phyloP scores from a whole-genome alignment of 2,329 filamentous ascomycete genomes.

The Penicillium sp. region DNA sequence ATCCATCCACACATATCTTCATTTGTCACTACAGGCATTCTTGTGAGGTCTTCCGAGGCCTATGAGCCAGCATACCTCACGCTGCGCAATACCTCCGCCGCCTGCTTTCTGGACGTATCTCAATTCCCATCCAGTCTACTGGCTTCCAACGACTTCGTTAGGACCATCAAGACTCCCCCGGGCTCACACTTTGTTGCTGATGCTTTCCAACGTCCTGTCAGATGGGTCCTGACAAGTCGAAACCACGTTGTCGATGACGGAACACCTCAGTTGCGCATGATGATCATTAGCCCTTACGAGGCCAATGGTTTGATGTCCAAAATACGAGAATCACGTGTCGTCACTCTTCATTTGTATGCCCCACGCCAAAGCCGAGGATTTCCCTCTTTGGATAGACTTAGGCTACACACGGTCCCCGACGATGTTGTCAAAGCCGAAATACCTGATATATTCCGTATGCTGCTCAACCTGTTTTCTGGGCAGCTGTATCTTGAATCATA shows the following conservation, averaged over 20 bases:
- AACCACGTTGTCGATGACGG: background rate
- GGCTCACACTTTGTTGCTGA: constrained; percentile 34
- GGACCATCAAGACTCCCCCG: constrained; percentile 39
- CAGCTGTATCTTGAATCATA: constrained; percentile 61
- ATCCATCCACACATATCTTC: constrained; percentile 46
- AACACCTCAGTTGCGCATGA: constrained; percentile 27
- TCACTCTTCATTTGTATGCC: constrained; percentile 53
- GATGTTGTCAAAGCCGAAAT: constrained; percentile 11
- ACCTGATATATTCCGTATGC: constrained; percentile 36
- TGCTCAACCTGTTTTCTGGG: constrained; percentile 66
- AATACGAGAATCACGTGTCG: constrained; percentile 37
- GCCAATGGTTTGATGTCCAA: constrained; percentile 51
- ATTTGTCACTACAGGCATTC: constrained; percentile 42
- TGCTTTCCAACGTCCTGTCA: constrained; percentile 52
- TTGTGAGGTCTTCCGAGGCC: constrained; percentile 29
- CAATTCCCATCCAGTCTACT: constrained; percentile 43
- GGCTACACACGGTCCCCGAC: constrained; percentile 44
- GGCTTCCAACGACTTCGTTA: constrained; percentile 53
- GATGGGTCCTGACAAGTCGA: constrained; percentile 51
- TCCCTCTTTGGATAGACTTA: constrained; percentile 44
- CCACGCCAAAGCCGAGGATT: constrained; percentile 39
- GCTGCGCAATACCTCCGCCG: constrained; percentile 39
- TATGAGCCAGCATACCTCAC: constrained; percentile 49
- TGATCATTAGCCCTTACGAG: constrained; percentile 63
- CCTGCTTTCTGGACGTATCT: no score